Evolutionary conservation across 129 eudicot genomes (phyloP).

Genomic region (Calendula officinalis): DNA sequence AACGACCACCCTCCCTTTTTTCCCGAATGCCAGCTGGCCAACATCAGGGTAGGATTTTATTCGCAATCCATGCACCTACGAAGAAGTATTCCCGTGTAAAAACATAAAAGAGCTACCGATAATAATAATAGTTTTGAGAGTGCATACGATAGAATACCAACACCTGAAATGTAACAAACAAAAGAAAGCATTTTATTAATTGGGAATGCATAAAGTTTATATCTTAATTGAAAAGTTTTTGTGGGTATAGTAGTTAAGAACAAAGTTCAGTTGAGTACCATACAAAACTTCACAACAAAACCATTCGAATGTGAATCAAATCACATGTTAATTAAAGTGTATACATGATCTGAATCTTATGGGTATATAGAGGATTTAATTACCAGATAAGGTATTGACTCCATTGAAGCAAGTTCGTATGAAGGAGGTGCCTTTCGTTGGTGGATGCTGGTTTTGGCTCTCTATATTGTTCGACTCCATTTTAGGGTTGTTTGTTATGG

Average conservation of each 20-base stretch:
- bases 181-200: background rate
- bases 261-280: too few species aligned
- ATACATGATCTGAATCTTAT: background rate
- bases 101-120: slow-evolving; percentile 44
- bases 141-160: slow-evolving; percentile 54
- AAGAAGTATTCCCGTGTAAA: slow-evolving; percentile 53
- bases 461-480: slow-evolving; percentile 3
- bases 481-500: too few species aligned
- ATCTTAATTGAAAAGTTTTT: slow-evolving; percentile 7
- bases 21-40: slow-evolving; percentile 61
- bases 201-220: background rate
- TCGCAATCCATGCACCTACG: slow-evolving; percentile 45
- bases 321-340: too few species aligned
- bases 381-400: slow-evolving; percentile 56
- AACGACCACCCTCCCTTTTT: slow-evolving; percentile 42
- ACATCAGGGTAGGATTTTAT: slow-evolving; percentile 53
- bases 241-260: background rate
- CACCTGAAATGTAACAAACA: slow-evolving; percentile 26
- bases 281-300: too few species aligned
- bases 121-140: slow-evolving; percentile 43
- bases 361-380: background rate
- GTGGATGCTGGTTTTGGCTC: slow-evolving; percentile 39
- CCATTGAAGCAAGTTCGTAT: slow-evolving; percentile 67
- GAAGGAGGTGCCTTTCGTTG: slow-evolving; percentile 54
- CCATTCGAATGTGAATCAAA: too few species aligned